Conservation (phyloP, 1,284 basidiomycete species). For the Thelephora terrestris region DNA sequence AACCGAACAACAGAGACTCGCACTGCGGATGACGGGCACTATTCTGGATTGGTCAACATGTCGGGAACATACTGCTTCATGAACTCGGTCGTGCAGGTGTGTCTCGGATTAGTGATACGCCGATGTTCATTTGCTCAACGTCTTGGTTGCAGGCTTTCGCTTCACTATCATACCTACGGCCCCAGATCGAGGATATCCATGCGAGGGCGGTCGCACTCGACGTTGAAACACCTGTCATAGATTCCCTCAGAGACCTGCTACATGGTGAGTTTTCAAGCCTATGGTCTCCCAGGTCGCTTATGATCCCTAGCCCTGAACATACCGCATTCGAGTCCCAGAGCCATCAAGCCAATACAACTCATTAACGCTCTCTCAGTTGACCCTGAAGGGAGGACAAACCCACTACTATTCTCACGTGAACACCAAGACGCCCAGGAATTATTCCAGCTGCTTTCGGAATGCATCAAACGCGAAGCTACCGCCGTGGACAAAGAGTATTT, state of each 20-base stretch:
- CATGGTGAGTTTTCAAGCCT: conserved; percentile 34
- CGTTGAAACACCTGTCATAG: conserved; percentile 74
- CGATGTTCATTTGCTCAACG: neutral
- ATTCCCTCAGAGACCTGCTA: conserved; percentile 62
- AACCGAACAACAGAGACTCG: conserved; percentile 4
- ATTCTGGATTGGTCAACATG: conserved; percentile 84
- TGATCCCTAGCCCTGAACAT: conserved; percentile 55
- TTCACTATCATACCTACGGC: conserved; percentile 68
- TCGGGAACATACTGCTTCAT: conserved; percentile 95
- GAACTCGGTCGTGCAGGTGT: conserved; percentile 86
- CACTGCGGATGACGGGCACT: conserved; percentile 37
- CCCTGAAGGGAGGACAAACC: conserved; percentile 43
- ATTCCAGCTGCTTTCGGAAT: conserved; percentile 85
- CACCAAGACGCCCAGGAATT: conserved; percentile 95
- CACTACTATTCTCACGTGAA: conserved; percentile 74
- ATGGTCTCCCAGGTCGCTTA: conserved; percentile 11
- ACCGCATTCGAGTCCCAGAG: conserved; percentile 43
- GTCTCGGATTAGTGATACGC: conserved; percentile 11
- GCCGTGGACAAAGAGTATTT: conserved; percentile 55
- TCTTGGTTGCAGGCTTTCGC: conserved; percentile 56
- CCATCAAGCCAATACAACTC: conserved; percentile 63
- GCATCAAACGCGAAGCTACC: conserved; percentile 69
- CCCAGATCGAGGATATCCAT: conserved; percentile 65
- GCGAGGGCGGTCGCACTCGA: conserved; percentile 65
- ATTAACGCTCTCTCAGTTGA: conserved; percentile 58